A percentile compares a stretch with the other conserved stretches of the same genome.
phyloP scores from a whole-genome alignment of 257 asterid genomes.

The Dorcoceras hygrometricum region DNA sequence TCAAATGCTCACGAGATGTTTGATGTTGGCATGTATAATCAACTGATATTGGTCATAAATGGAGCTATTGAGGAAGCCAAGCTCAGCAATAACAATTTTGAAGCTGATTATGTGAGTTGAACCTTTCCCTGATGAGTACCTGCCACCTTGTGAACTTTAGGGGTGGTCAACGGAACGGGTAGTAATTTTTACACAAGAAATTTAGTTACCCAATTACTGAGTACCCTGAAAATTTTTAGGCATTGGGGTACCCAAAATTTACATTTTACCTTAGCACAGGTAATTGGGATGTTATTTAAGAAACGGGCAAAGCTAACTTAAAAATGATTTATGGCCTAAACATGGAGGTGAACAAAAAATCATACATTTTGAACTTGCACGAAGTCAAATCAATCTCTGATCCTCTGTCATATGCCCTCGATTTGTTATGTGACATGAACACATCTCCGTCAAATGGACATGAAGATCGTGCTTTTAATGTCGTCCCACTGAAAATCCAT shows the following conservation, averaged over 20 bases:
- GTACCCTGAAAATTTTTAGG: no score
- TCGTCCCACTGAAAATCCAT: conserved; percentile 36
- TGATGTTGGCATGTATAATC: conserved; percentile 58
- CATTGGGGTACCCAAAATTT: no score
- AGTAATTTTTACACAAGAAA: no score
- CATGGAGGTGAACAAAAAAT: conserved; percentile 27
- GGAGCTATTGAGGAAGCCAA: conserved; percentile 64
- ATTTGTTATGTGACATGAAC: conserved; percentile 26
- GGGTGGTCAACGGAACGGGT: no score
- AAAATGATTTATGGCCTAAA: no score
- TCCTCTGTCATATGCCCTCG: conserved; percentile 34
- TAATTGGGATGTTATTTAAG: no score
- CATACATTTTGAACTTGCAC: conserved; percentile 23
- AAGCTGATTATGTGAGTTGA: conserved; percentile 82
- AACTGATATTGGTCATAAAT: conserved; percentile 67
- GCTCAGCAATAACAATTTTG: conserved; percentile 56
- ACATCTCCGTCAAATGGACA: conserved; percentile 21
- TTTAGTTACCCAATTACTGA: no score
- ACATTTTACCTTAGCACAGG: no score
- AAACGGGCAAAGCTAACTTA: no score
- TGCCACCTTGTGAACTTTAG: background rate
- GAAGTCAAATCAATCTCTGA: conserved; percentile 28
- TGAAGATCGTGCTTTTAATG: conserved; percentile 16
- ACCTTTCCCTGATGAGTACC: conserved; percentile 8
- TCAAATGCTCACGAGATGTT: conserved; percentile 82